Conservation (phyloP, 1,139 yeast genomes). For the Nakaseomyces glabratus region DNA sequence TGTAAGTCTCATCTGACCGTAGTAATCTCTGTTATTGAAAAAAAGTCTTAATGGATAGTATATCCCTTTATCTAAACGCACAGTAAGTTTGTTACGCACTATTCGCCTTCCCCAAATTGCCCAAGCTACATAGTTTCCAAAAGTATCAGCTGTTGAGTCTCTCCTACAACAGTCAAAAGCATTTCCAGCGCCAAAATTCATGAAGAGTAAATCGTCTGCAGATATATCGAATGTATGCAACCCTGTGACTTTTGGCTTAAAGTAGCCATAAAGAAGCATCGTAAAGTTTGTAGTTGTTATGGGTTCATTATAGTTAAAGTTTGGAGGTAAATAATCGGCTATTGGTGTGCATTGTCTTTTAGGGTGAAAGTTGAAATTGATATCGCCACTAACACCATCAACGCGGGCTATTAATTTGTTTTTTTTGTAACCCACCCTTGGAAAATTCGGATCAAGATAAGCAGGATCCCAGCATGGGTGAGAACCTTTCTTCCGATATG, state of each 20-base stretch:
- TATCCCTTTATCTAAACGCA: background rate
- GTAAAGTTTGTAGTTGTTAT: conserved; percentile 1
- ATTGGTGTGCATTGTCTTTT: background rate
- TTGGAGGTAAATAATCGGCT: background rate
- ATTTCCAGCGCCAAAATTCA: conserved; percentile 1
- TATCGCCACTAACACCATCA: conserved; percentile 1
- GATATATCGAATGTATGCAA: background rate
- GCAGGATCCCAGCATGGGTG: too few relatives aligned
- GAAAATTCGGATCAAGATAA: background rate
- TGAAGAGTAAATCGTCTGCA: background rate
- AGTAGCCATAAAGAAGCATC: conserved; percentile 1
- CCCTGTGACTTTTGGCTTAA: background rate
- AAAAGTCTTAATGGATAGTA: background rate
- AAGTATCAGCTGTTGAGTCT: background rate
- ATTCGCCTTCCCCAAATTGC: background rate
- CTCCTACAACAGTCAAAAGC: background rate
- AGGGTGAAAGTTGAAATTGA: background rate
- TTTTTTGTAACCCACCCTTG: background rate
- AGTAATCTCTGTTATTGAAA: conserved; percentile 1
- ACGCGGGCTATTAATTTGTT: background rate
- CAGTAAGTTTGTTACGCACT: background rate
- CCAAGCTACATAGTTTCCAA: background rate
- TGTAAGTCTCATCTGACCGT: too few relatives aligned
- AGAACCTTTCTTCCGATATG: too few relatives aligned
- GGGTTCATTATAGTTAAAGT: background rate